Conservation (phyloP, 2,329 filamentous ascomycete genomes). For the Scytalidium sp. region DNA sequence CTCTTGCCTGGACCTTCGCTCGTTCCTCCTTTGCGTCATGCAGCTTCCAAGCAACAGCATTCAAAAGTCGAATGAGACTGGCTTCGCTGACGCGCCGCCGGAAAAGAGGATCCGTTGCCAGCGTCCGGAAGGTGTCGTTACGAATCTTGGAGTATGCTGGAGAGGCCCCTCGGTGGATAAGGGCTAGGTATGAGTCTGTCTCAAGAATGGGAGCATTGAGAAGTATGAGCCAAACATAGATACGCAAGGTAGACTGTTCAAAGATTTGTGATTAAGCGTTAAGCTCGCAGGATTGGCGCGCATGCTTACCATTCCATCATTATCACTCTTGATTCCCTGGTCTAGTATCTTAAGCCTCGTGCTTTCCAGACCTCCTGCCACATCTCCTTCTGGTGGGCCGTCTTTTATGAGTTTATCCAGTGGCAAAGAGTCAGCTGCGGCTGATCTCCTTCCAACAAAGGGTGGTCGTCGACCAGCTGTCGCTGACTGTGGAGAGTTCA, state of each 20-base stretch:
- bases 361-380: constrained; percentile 64
- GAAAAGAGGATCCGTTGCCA: constrained; percentile 96
- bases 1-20: constrained; percentile 11
- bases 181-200: constrained; percentile 83
- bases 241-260: constrained; percentile 77
- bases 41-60: constrained; percentile 91
- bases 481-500: constrained; percentile 32
- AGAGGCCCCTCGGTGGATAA: constrained; percentile 90
- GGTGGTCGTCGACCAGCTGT: constrained; percentile 39
- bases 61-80: constrained; percentile 87
- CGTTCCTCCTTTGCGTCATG: constrained; percentile 66
- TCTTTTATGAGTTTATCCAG: constrained; percentile 78
- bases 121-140: constrained; percentile 95
- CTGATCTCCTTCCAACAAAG: constrained; percentile 43
- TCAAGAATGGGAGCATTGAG: constrained; percentile 82
- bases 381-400: constrained; percentile 71
- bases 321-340: constrained; percentile 73
- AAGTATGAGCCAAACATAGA: constrained; percentile 95
- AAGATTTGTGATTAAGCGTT: constrained; percentile 9
- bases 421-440: constrained; percentile 52
- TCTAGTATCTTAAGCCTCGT: constrained; percentile 71
- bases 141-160: constrained; percentile 96
- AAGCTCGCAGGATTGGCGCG: constrained; percentile 3
- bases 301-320: constrained; percentile 77
- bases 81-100: constrained; percentile 93